Evolutionary conservation across 441 rosid genomes (phyloP).

Genomic region (Brassica hybrid): DNA sequence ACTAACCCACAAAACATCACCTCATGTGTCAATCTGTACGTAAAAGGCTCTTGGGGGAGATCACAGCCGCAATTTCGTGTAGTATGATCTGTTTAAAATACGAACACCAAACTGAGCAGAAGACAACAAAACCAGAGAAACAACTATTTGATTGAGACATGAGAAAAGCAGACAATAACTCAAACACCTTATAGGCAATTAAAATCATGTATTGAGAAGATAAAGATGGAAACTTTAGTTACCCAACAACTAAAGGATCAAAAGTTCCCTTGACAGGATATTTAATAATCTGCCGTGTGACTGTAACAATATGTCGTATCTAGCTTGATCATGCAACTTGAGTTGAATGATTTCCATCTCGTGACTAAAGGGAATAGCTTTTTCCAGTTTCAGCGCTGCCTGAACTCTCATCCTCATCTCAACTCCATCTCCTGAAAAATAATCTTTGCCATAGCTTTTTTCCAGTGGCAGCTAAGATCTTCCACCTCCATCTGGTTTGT

Average conservation of each 20-base stretch:
- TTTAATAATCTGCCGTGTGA: constrained; percentile 40
- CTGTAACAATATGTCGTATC: constrained; percentile 66
- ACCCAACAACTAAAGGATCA: constrained; percentile 90
- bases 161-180: constrained; percentile 4
- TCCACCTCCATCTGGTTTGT: background rate
- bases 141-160: constrained; percentile 16
- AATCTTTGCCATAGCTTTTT: background rate
- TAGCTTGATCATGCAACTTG: constrained; percentile 58
- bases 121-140: background rate
- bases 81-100: constrained; percentile 65
- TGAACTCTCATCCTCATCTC: constrained; percentile 39
- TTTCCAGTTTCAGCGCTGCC: constrained; percentile 61
- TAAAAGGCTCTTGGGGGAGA: constrained; percentile 77
- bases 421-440: background rate
- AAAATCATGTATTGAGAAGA: background rate
- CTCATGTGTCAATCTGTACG: too few relatives aligned
- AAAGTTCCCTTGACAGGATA: constrained; percentile 80
- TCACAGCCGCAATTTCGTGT: constrained; percentile 74
- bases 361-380: constrained; percentile 60
- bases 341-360: constrained; percentile 60
- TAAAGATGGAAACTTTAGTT: constrained; percentile 25
- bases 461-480: background rate
- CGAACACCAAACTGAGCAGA: constrained; percentile 8
- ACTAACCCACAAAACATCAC: too few relatives aligned
- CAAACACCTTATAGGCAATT: constrained; percentile 27